Conservation (phyloP, 2,329 filamentous ascomycete genomes). For the Didymella exigua region DNA sequence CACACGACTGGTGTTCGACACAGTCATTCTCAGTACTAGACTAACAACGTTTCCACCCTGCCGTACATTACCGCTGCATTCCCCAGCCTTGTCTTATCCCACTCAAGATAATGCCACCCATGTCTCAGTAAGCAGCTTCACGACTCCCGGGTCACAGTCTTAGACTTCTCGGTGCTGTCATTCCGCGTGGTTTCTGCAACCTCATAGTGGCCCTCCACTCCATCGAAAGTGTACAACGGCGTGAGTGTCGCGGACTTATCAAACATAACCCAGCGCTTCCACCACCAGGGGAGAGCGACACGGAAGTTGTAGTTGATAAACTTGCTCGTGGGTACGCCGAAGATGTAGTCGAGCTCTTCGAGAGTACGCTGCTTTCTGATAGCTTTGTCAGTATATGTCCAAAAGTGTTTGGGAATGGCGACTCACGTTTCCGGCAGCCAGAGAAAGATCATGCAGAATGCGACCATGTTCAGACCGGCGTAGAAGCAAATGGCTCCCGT, state of each 20-base stretch:
- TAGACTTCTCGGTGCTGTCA: slow-evolving; percentile 4
- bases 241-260: slow-evolving; percentile 34
- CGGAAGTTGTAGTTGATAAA: slow-evolving; percentile 46
- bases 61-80: neutral
- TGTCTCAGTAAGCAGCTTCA: neutral
- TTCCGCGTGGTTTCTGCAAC: neutral
- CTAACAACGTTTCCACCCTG: no score
- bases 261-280: slow-evolving; percentile 48
- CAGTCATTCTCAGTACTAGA: no score
- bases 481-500: slow-evolving; percentile 68
- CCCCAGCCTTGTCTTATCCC: neutral
- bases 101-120: no score
- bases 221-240: slow-evolving; percentile 39
- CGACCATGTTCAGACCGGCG: slow-evolving; percentile 63
- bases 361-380: slow-evolving; percentile 52
- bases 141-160: slow-evolving; percentile 2
- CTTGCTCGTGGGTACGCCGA: slow-evolving; percentile 52
- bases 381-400: slow-evolving; percentile 2
- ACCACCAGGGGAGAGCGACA: slow-evolving; percentile 52
- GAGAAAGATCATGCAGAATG: slow-evolving; percentile 62
- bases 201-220: slow-evolving; percentile 7
- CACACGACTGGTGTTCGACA: no score
- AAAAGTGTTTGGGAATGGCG: neutral
- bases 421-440: slow-evolving; percentile 14
- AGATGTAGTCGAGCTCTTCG: slow-evolving; percentile 58